phyloP scores from a whole-genome alignment of 495 filamentous ascomycete species.

The Annulohypoxylon bovei region DNA sequence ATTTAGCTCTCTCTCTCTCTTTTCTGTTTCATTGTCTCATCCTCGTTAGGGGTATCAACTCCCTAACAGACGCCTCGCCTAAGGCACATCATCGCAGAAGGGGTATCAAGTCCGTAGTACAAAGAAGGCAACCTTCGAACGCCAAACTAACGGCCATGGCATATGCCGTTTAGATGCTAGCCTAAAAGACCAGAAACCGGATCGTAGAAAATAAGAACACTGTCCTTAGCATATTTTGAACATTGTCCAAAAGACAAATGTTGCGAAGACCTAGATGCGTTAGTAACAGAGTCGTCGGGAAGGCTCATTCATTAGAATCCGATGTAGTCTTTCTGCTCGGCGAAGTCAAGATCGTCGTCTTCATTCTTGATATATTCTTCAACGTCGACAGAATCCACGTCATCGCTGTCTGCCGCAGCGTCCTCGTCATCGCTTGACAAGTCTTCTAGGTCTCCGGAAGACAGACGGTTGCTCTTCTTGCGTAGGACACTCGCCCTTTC shows the following conservation, averaged over 20 bases:
- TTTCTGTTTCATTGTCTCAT: conserved; percentile 17
- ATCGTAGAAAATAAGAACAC: conserved; percentile 10
- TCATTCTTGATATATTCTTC: conserved; percentile 71
- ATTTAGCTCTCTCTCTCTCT: conserved; percentile 24
- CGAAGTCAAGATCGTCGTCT: conserved; percentile 53
- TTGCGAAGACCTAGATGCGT: conserved; percentile 30
- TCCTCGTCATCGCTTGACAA: conserved; percentile 87
- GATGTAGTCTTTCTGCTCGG: conserved; percentile 60
- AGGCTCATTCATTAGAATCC: conserved; percentile 47
- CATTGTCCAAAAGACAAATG: conserved; percentile 28
- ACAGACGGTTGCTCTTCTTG: conserved; percentile 48
- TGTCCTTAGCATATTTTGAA: conserved; percentile 13
- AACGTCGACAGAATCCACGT: conserved; percentile 88
- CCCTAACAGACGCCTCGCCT: conserved; percentile 10
- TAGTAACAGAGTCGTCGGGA: background rate
- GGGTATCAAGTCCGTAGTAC: conserved; percentile 39
- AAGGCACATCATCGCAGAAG: conserved; percentile 24
- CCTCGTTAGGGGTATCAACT: conserved; percentile 36
- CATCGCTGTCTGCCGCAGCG: conserved; percentile 80
- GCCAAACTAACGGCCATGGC: conserved; percentile 26
- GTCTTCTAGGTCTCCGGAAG: conserved; percentile 72
- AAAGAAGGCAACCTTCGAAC: conserved; percentile 34
- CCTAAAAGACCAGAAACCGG: conserved; percentile 15
- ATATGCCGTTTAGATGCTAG: conserved; percentile 28
- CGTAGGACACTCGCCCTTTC: conserved; percentile 79